Evolutionary conservation across 2,329 filamentous ascomycete genomes (phyloP), one percentile per base, ranked within the genome.

Genomic region (Sarocladiaceae sp.): DNA sequence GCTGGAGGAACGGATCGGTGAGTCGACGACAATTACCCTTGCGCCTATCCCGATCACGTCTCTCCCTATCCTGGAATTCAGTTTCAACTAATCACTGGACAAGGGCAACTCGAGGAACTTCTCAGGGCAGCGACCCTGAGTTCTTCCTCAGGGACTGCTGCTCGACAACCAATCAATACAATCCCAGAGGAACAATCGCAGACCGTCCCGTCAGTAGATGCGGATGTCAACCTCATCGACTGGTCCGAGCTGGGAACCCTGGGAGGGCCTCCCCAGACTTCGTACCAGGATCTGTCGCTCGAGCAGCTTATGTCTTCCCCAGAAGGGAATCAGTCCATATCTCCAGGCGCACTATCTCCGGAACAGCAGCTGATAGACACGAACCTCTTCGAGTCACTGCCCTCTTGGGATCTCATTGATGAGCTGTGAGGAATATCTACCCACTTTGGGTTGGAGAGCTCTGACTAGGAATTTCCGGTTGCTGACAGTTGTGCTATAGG

Each of bases 351-450:
- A 8, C 15, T 10, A 5, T 36, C 33, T 6, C 33, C 33, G 18
- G 53, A 39, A 17, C 11, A 28, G 17, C 35, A 25, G 15, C 15
- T 66, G 13, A 53, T 60, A 4, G 52, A 56, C 26, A 60, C 62
- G 8, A 63, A 64, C 2, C 57, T 65, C 2, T 63, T 61, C 50
- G 65, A 68, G 50, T 57, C 63, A 42, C 57, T 63, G 1, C 66
- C 63, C 1, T 57, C 64, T 0, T 56, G 56, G 11, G 50, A 59
- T 4, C 37, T 66, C 1, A 54, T 66, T 2, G 59, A 62, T 18
- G 59, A 64, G 25, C 37, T 67, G 65, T 65, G 10, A 20, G 42
- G n/a, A n/a, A n/a, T n/a, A n/a, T n/a, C n/a, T n/a, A n/a, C n/a
- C n/a, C n/a, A n/a, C n/a, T n/a, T n/a, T n/a, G n/a, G n/a, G n/a